phyloP scores from a whole-genome alignment of 192 early-diverging fungal species.

The Spinellus fusiger region DNA sequence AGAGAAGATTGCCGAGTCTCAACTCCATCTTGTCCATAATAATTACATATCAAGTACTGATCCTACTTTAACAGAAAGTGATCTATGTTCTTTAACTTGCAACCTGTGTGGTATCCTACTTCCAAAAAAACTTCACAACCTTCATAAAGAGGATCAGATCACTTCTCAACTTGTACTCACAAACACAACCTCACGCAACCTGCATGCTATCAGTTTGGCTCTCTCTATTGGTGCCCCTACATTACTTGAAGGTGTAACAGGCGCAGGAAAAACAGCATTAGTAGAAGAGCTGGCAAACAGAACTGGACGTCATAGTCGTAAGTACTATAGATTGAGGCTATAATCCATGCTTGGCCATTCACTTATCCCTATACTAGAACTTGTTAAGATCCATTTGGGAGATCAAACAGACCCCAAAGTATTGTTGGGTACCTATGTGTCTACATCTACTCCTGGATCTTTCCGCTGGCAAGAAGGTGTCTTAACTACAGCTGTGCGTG shows the following conservation, averaged over 20 bases:
- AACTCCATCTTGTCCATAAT: slow-evolving; percentile 38
- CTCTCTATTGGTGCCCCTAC: slow-evolving; percentile 83
- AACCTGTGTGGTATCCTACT: slow-evolving; percentile 68
- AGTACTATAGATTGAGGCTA: background rate
- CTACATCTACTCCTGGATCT: slow-evolving; percentile 83
- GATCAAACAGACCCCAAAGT: slow-evolving; percentile 96
- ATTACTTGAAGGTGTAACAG: slow-evolving; percentile 78
- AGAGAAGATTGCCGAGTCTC: slow-evolving; percentile 37
- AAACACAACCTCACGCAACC: slow-evolving; percentile 65
- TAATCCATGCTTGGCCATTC: too few relatives aligned
- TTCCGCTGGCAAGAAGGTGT: slow-evolving; percentile 96
- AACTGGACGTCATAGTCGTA: slow-evolving; percentile 55
- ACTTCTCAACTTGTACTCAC: slow-evolving; percentile 63
- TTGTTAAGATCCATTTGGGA: slow-evolving; percentile 92
- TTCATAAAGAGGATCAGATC: slow-evolving; percentile 1
- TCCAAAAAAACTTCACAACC: slow-evolving; percentile 23
- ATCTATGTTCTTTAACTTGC: slow-evolving; percentile 47
- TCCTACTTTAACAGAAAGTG: slow-evolving; percentile 18
- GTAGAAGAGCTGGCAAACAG: slow-evolving; percentile 81
- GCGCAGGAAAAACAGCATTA: slow-evolving; percentile 86
- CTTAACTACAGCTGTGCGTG: slow-evolving; percentile 80
- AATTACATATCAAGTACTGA: slow-evolving; percentile 16
- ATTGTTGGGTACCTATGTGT: slow-evolving; percentile 91
- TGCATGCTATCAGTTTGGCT: slow-evolving; percentile 78
- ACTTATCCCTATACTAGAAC: slow-evolving; percentile 36